Base-by-base conservation (phyloP, 768 basidiomycete genomes). In the Podaxis sp. region DNA sequence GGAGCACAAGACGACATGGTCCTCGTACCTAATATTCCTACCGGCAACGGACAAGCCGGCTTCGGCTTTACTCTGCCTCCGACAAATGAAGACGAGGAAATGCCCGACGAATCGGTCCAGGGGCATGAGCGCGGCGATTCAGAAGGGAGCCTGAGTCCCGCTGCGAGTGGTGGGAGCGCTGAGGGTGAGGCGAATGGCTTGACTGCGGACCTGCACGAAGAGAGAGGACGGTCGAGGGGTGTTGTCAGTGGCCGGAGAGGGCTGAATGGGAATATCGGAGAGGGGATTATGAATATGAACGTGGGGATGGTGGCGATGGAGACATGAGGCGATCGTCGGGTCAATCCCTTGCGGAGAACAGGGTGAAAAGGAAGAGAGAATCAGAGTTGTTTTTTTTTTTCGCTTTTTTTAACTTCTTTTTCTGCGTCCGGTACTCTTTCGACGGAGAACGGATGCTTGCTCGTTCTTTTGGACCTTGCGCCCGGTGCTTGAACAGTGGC, bases 301-400 rank as follows among this genome's bases (percentile, higher is more conserved):
- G 64, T 53, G 50, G 57, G 63, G 1, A 63, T 59, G 59, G 70
- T 69, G 62, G 64, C 68, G 65, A 71, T 70, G 71, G 66, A 69
- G 46, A 64, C 66, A 37, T 72, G 64, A 64, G 5, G 41, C 22
- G 43, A n/a, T 36, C 59, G 57, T 51, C 37, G 43, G 52, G 22
- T 58, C 2, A 33, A 9, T 9, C 33, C 51, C 25, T 33, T 43
- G 56, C 49, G 63, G 40, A 47, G 24, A 12, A 12, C 24, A 37
- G 25, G 50, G 9, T 15, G 19, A 43, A 41, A 0, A 13, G 13
- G 13, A 15, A n/a, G 4, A 15, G 41, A n/a, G 41, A 43, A n/a
- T 43, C n/a, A 12, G 4, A 43, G 15, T 43, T 43, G 43, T 19
- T 59, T 55, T 33, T 64, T 36, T 15, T 64, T 46, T 15, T 40